Evolutionary conservation across 495 filamentous ascomycete species (phyloP).

Genomic region (Daldinia loculata): DNA sequence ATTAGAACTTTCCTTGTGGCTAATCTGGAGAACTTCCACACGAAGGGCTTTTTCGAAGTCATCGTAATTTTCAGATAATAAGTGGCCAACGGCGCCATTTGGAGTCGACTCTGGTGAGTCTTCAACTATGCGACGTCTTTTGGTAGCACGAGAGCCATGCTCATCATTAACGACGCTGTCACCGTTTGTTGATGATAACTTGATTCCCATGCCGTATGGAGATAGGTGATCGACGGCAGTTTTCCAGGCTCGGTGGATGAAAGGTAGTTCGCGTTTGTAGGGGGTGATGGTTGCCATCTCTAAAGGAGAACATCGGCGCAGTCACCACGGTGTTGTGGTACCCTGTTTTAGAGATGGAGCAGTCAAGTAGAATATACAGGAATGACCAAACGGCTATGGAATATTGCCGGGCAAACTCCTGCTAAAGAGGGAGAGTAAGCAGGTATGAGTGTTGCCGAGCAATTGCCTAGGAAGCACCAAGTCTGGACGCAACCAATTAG

Average conservation of each 20-base stretch:
- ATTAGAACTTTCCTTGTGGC: constrained; percentile 53
- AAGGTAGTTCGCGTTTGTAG: constrained; percentile 48
- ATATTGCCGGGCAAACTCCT: neutral
- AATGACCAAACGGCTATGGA: neutral
- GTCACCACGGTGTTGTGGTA: constrained; percentile 40
- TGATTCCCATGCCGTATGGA: constrained; percentile 53
- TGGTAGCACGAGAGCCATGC: constrained; percentile 44
- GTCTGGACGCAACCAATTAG: constrained; percentile 36
- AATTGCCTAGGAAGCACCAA: constrained; percentile 23
- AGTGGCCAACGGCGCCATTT: constrained; percentile 37
- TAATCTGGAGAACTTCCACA: constrained; percentile 59
- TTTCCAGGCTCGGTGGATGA: constrained; percentile 48
- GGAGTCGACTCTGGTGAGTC: constrained; percentile 39
- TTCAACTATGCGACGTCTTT: constrained; percentile 53
- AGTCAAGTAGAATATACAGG: neutral
- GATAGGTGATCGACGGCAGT: constrained; percentile 44
- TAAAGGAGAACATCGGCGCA: constrained; percentile 48
- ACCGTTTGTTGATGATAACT: constrained; percentile 50
- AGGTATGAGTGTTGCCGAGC: neutral
- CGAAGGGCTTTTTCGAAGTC: constrained; percentile 53
- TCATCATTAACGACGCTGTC: constrained; percentile 45
- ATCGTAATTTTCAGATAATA: constrained; percentile 42
- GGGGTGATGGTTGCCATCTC: constrained; percentile 48
- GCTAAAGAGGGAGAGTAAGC: constrained; percentile 1
- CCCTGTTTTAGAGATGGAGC: constrained; percentile 17